Conservation (phyloP, 1,139 yeast genomes). For the Williopsis jadinii region DNA sequence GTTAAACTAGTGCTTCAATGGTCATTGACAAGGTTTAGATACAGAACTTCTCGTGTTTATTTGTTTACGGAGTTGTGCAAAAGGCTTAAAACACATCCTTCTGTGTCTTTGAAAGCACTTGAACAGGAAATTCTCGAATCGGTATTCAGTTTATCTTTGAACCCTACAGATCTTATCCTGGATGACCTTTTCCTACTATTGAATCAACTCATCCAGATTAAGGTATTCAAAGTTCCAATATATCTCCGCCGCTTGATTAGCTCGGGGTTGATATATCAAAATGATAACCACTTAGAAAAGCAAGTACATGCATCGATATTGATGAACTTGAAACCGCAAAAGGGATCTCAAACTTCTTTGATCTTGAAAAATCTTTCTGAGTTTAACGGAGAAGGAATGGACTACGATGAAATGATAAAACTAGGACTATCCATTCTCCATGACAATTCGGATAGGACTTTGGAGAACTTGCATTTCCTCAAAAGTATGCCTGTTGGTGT, state of each 20-base stretch:
- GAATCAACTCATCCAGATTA: slow-evolving; percentile 45
- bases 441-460: slow-evolving; percentile 2
- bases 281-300: slow-evolving; percentile 24
- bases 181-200: slow-evolving; percentile 43
- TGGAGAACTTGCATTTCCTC: slow-evolving; percentile 12
- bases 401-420: slow-evolving; percentile 12
- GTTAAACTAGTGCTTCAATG: slow-evolving; percentile 38
- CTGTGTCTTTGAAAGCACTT: slow-evolving; percentile 28
- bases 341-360: slow-evolving; percentile 30
- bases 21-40: slow-evolving; percentile 40
- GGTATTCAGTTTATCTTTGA: slow-evolving; percentile 26
- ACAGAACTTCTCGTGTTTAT: slow-evolving; percentile 19
- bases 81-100: slow-evolving; percentile 6
- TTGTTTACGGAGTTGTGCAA: slow-evolving; percentile 22
- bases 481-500: slow-evolving; percentile 33
- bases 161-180: slow-evolving; percentile 1
- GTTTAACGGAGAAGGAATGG: neutral
- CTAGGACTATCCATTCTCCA: slow-evolving; percentile 3
- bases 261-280: slow-evolving; percentile 65
- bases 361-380: slow-evolving; percentile 29
- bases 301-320: slow-evolving; percentile 27
- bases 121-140: slow-evolving; percentile 36
- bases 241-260: slow-evolving; percentile 76
- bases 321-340: slow-evolving; percentile 29
- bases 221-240: slow-evolving; percentile 42